Base-by-base conservation (phyloP, 2,329 filamentous ascomycete genomes). In the Aspergillus intermedius region DNA sequence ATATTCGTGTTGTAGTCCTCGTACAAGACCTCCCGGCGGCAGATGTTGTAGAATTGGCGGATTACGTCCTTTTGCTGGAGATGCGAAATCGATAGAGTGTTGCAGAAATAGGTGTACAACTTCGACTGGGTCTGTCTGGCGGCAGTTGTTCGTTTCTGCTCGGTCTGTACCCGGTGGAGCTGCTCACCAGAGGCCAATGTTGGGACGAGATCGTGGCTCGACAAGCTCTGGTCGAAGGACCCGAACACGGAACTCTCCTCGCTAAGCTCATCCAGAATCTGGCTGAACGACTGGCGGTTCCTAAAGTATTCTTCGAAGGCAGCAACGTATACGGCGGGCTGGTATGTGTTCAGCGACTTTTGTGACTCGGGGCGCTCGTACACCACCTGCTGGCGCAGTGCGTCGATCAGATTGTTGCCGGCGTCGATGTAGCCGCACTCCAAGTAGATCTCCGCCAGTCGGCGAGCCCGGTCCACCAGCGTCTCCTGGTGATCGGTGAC, bases 371-470 rank as follows among this genome's bases (percentile, higher is more conserved):
- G 56, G 35, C 75, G 70, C 32, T 71, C 68, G 19, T 74, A 72
- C 25, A 78, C 70, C n/a, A 78, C 69, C 49, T 77, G 74, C 45
- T 72, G 69, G 50, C 74, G 76, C 12, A 79, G 59, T 50, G 77
- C 72, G 30, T 74, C 65, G 4, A 76, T 66, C 3, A 78, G 54
- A 37, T 69, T 60, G 50, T 68, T 61, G 47, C 71, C 71, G 41
- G 71, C 65, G 23, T 68, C 54, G 13, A 64, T 66, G 47, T 74
- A 70, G 5, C 72, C 68, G 23, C 68, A 67, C 19, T 70, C 68
- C 9, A 72, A 64, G 56, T 74, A 78, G 25, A 72, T 73, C 32
- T 69, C 63, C 1, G 73, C 72, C 21, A 78, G 65, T n/a, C 68
- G 71, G 30, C 67, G 69, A 2, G 72, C 75, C 44, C 73, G 73